Evolutionary conservation across 192 early-diverging fungal genomes (phyloP), one percentile per base, ranked within the genome.

Genomic region (Funneliformis mosseae): DNA sequence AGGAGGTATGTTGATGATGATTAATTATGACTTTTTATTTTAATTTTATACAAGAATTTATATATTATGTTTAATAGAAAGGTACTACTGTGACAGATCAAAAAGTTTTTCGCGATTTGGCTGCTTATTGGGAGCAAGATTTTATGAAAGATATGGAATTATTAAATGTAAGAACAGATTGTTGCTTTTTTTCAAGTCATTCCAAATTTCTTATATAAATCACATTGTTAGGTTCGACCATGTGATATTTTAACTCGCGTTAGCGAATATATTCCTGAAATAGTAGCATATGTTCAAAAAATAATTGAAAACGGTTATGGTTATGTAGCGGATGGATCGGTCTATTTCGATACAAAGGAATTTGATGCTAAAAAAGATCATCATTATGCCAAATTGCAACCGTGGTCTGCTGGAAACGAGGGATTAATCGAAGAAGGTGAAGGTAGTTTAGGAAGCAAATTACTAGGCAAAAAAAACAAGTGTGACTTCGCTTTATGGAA

Each of bases 401-500:
- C 97, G 16, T 93, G 89, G 90, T 94, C 95, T 60, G 94, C 93
- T 78, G 92, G 91, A 18, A 95, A 98, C 88, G 78, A 85, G 10
- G 87, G 87, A 76, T 90, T 97, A 61, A 86, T 95, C 80, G 92
- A 93, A 80, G 97, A 98, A 70, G 97, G 96, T 46, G 97, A 99
- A 83, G 97, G 98, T 8, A 91, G 91, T 55, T 87, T 99, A 9
- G 91, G 92, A 68, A 86, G 83, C 80, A 87, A 92, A 68, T 75
- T 90, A 46, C 78, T 83, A 18, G 93, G 92, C 39, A 97, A 96
- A 84, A 88, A 89, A 74, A 91, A 83, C 46, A 82, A 86, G 9
- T 89, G 91, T 64, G 97, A 99, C 85, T 99, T 99, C 88, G 98
- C 95, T 18, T 89, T 99, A 46, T 99, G 98, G 98, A 99, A 99